Evolutionary conservation across 2,329 filamentous ascomycete species (phyloP).

Genomic region (Nemania serpens): DNA sequence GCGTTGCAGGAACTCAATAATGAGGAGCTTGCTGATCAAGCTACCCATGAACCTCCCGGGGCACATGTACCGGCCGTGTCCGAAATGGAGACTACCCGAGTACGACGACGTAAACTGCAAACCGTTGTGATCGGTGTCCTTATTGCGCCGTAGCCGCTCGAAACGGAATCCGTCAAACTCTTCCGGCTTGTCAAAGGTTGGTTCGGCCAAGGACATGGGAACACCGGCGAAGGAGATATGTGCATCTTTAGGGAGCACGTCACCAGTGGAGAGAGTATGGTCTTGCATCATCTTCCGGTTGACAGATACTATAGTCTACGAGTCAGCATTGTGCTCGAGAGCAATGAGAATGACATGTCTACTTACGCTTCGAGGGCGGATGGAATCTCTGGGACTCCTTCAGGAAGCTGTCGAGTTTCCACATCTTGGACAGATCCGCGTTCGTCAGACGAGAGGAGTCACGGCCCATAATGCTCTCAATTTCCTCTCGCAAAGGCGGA

Average conservation of each 20-base stretch:
- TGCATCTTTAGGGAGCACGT: slow-evolving; percentile 7
- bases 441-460: slow-evolving; percentile 7
- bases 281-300: slow-evolving; percentile 20
- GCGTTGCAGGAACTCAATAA: slow-evolving; percentile 19
- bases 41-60: slow-evolving; percentile 24
- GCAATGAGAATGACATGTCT: neutral
- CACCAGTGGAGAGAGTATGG: slow-evolving; percentile 16
- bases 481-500: slow-evolving; percentile 21
- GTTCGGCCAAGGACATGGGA: slow-evolving; percentile 17
- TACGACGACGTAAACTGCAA: slow-evolving; percentile 22
- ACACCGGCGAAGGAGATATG: slow-evolving; percentile 26
- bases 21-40: slow-evolving; percentile 21
- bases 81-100: slow-evolving; percentile 20
- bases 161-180: slow-evolving; percentile 23
- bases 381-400: slow-evolving; percentile 25
- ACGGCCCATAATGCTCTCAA: slow-evolving; percentile 9
- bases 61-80: slow-evolving; percentile 21
- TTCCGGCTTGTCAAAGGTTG: neutral
- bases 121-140: slow-evolving; percentile 11
- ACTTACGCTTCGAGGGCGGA: slow-evolving; percentile 20
- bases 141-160: slow-evolving; percentile 10
- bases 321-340: too few relatives aligned
- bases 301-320: slow-evolving; percentile 24
- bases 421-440: slow-evolving; percentile 23
- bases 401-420: slow-evolving; percentile 27